A percentile compares a stretch with the other conserved stretches of the same genome.
Evolutionary conservation across 1,284 basidiomycete genomes (phyloP).

Genomic region (Pascua guehoae): DNA sequence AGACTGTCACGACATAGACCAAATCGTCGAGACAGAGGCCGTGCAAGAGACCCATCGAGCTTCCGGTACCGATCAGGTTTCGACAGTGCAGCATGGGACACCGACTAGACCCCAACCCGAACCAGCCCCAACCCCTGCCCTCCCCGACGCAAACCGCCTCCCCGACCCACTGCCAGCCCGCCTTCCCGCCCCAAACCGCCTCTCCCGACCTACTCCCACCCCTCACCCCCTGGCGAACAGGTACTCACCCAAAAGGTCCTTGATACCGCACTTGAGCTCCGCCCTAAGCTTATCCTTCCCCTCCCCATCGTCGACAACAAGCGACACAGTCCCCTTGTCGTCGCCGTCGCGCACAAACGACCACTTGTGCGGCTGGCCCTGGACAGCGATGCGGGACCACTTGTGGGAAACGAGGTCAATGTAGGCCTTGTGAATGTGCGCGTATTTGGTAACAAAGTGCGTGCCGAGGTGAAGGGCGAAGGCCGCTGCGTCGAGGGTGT

Average conservation of each 20-base stretch:
- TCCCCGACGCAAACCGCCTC: too few species aligned
- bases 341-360: conserved; percentile 86
- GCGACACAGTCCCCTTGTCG: conserved; percentile 71
- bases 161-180: too few species aligned
- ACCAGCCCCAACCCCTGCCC: too few species aligned
- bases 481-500: conserved; percentile 74
- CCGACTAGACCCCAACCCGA: too few species aligned
- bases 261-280: conserved; percentile 64
- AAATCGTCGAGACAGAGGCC: too few species aligned
- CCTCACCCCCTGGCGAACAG: too few species aligned
- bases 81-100: too few species aligned
- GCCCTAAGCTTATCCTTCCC: conserved; percentile 57
- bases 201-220: conserved; percentile 15
- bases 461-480: conserved; percentile 84
- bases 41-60: too few species aligned
- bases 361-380: conserved; percentile 64
- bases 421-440: conserved; percentile 69
- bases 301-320: conserved; percentile 63
- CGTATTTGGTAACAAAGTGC: conserved; percentile 79
- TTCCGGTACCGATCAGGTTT: too few species aligned
- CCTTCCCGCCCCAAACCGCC: too few species aligned
- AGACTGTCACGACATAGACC: too few species aligned
- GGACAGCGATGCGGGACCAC: conserved; percentile 72
- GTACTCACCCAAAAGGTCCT: conserved; percentile 68
- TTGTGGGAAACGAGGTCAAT: conserved; percentile 76